Base-by-base conservation (phyloP, 805 yeast genomes). In the Spathaspora sp. region DNA sequence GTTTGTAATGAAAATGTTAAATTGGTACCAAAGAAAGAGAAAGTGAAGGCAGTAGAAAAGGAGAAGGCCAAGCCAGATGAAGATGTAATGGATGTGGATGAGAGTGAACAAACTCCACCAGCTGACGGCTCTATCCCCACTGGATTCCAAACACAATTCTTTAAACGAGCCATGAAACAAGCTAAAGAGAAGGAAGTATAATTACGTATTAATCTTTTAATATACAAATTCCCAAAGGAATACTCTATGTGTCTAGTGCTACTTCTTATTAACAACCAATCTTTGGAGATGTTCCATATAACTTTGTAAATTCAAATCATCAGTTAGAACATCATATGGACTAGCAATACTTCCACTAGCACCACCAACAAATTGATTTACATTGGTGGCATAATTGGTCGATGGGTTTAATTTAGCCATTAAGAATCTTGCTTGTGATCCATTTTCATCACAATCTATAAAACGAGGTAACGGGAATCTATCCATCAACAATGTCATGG, bases 361-460 rank as follows among this genome's bases (percentile, higher is more conserved):
- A 35, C 35, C 35, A 6, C 62, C 65, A 54, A 64, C 60, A 38
- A 57, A 60, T 47, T 68, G 69, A 50, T 60, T 65, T 12, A 73
- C 73, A 47, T 72, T 57, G 31, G 79, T 72, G 7, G 67, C 60
- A 62, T 83, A 82, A 45, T 77, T 76, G 1, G 83, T 82, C 3
- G 87, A 77, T 12, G 90, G 89, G 65, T 85, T 85, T 59, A 85
- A 70, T 65, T 84, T 84, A 2, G 89, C 85, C 76, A 81, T 81
- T 51, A 85, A 70, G 63, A 85, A 85, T 66, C 90, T 75, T 0
- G 89, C 89, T 61, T 85, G 90, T 0, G 89, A 83, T 3, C 89
- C 89, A 50, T 89, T 89, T 63, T 84, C 89, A 58, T 85, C 88
- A 23, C 88, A 82, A 61, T 85, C 89, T 49, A 85, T 82, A 57